Percentiles rank a stretch among this genome's conserved stretches.
These are phyloP conservation scores for Penicillium aurantiogriseum DNA, from an alignment of 2,329 filamentous ascomycete genomes.

Conservation along the genomic window DNA sequence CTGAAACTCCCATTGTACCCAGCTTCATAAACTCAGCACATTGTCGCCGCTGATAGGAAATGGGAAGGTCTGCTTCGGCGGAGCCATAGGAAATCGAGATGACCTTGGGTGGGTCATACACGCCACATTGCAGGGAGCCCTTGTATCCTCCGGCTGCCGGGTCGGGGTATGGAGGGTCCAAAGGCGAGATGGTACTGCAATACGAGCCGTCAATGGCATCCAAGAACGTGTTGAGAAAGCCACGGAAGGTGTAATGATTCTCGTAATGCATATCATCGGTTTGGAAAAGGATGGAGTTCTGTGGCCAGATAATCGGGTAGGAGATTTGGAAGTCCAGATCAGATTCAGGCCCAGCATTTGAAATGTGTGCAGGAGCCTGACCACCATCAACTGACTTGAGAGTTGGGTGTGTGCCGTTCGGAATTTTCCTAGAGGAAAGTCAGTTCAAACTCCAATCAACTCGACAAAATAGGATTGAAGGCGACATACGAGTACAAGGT, in stretches of 20 bases:
- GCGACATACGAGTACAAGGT: constrained; percentile 32
- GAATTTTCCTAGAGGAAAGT: constrained; percentile 30
- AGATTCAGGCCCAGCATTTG: constrained; percentile 38
- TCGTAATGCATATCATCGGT: constrained; percentile 45
- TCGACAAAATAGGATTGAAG: not conserved
- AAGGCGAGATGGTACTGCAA: constrained; percentile 43
- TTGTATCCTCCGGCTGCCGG: constrained; percentile 42
- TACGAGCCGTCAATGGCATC: constrained; percentile 52
- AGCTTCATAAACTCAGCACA: constrained; percentile 51
- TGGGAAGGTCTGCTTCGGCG: constrained; percentile 35
- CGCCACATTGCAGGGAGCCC: constrained; percentile 44
- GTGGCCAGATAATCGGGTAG: constrained; percentile 51
- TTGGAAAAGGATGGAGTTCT: constrained; percentile 50
- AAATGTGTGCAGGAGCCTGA: constrained; percentile 31
- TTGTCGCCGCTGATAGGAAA: constrained; percentile 39
- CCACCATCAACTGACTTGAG: constrained; percentile 44
- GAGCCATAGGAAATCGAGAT: constrained; percentile 39
- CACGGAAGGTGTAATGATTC: constrained; percentile 37
- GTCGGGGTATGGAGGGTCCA: constrained; percentile 48
- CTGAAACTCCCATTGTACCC: constrained; percentile 48
- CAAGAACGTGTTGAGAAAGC: constrained; percentile 50
- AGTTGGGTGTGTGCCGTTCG: constrained; percentile 40
- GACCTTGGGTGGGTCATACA: constrained; percentile 40
- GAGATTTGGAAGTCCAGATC: constrained; percentile 49
- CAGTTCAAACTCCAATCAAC: constrained; percentile 16